phyloP scores from a whole-genome alignment of 192 early-diverging fungal genomes.

The Funneliformis geosporum region DNA sequence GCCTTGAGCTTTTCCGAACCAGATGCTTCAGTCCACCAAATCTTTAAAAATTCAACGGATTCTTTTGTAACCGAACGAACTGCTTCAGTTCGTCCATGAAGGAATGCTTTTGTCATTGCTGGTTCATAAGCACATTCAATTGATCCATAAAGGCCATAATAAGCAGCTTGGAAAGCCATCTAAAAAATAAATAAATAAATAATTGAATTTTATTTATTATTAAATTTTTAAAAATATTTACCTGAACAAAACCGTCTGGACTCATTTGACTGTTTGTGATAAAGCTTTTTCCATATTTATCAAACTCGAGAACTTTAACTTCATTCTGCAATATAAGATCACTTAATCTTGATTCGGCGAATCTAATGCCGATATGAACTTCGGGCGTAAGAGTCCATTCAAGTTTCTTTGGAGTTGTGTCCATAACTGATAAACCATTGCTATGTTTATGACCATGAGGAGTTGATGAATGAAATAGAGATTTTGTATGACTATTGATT shows the following conservation, averaged over 20 bases:
- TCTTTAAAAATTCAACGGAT: constrained; percentile 61
- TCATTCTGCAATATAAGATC: constrained; percentile 61
- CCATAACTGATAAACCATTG: constrained; percentile 19
- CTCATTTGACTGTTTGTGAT: constrained; percentile 58
- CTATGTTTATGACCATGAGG: neutral
- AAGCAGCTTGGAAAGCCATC: constrained; percentile 82
- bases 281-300: constrained; percentile 62
- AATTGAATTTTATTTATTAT: neutral
- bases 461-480: constrained; percentile 42
- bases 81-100: constrained; percentile 84
- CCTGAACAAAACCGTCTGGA: constrained; percentile 68
- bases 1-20: constrained; percentile 44
- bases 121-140: constrained; percentile 80
- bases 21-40: constrained; percentile 60
- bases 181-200: constrained; percentile 38
- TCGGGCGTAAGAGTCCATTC: constrained; percentile 50
- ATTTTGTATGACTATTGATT: constrained; percentile 48
- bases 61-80: constrained; percentile 70
- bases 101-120: constrained; percentile 66
- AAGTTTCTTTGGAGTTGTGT: constrained; percentile 46
- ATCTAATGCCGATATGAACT: constrained; percentile 45
- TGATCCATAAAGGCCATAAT: constrained; percentile 70
- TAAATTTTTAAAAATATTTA: constrained; percentile 8
- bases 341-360: constrained; percentile 48
- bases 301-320: constrained; percentile 64